A percentile compares a stretch with the other conserved stretches of the same genome.
phyloP scores from a whole-genome alignment of 2,329 filamentous ascomycete species.

The Claviceps arundinis region DNA sequence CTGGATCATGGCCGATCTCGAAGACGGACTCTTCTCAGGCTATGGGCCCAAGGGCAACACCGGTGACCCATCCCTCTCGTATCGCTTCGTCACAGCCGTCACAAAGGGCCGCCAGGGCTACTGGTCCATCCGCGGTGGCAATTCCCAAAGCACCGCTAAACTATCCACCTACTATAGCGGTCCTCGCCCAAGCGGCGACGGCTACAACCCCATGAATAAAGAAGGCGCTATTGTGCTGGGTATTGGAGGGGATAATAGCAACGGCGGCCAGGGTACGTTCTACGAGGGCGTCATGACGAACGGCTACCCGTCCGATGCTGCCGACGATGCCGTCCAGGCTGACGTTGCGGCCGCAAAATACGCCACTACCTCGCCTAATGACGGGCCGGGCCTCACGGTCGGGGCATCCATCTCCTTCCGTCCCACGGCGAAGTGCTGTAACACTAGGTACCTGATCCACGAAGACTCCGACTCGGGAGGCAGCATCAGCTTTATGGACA shows the following conservation, averaged over 20 bases:
- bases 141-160: constrained; percentile 35
- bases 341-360: constrained; percentile 32
- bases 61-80: constrained; percentile 36
- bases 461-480: constrained; percentile 18
- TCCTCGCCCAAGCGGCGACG: constrained; percentile 29
- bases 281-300: constrained; percentile 53
- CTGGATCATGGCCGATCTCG: constrained; percentile 57
- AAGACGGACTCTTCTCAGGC: constrained; percentile 53
- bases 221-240: constrained; percentile 55
- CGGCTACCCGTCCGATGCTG: constrained; percentile 46
- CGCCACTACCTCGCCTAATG: constrained; percentile 25
- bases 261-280: constrained; percentile 45
- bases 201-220: constrained; percentile 47
- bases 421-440: constrained; percentile 40
- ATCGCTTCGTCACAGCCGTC: constrained; percentile 42
- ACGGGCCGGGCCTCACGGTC: constrained; percentile 31
- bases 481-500: constrained; percentile 40
- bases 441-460: constrained; percentile 41
- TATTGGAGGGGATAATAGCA: constrained; percentile 56
- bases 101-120: constrained; percentile 42
- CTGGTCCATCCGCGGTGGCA: constrained; percentile 47
- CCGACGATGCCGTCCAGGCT: constrained; percentile 44
- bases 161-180: constrained; percentile 48
- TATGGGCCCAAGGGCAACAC: constrained; percentile 30
- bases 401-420: constrained; percentile 40